Base-by-base conservation (phyloP, 2,329 filamentous ascomycete genomes). In the Aspergillus sp. region DNA sequence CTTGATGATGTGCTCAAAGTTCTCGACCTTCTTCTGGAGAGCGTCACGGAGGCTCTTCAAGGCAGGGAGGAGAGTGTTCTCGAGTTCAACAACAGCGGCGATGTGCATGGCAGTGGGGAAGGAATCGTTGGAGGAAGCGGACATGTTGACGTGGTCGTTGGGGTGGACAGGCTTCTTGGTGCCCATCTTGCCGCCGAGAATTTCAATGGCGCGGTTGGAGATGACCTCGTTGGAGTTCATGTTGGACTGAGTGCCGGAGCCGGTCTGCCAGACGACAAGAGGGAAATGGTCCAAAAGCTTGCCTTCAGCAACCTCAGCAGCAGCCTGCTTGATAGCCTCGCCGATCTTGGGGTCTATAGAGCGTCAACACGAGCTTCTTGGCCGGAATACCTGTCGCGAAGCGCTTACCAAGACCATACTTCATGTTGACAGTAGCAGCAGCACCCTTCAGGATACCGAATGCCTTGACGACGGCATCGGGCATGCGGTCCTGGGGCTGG, bases 161-260 rank as follows among this genome's bases (percentile, higher is more conserved):
- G 95, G 95, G 83, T 99, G 95, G 67, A 99, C 95, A 30, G 95
- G 95, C 85, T 96, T 97, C 89, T 98, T 98, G 87, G 84, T 89
- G 71, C 95, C 95, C 91, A 93, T 97, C 68, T 85, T 86, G 72
- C 95, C 95, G 71, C 95, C 95, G 57, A 98, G 86, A 67, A 98
- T 96, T 84, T 98, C 94, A 80, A 98, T 98, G 68, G 95, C 95
- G 69, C 95, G 92, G 87, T 98, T 99, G 68, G 94, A 97, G 80
- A 99, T 98, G 80, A 99, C 95, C 80, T 99, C 95, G 84, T 99
- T 99, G 77, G 94, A 93, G 83, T 99, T 99, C 95, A 98, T 98
- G 88, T 97, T 98, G 79, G 93, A 97, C 85, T 98, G 95, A 31
- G 95, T 98, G 76, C 95, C 95, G 54, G 95, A 98, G 67, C 95